These are phyloP conservation scores for Haplosporangium sp. DNA, from an alignment of 371 early-diverging fungal genomes.

Conservation along the genomic window DNA sequence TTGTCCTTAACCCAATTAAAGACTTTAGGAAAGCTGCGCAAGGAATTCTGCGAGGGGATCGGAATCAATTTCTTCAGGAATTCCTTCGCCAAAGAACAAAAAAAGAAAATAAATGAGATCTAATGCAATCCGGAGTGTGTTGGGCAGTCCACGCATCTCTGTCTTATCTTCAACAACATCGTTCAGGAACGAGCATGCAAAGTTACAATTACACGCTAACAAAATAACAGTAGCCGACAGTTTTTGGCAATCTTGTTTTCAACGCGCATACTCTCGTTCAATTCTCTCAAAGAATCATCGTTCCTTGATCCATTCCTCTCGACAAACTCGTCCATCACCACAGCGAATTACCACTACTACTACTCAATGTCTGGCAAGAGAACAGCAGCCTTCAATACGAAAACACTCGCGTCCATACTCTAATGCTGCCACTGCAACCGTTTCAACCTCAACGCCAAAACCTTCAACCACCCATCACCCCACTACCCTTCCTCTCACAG, in stretches of 20 bases:
- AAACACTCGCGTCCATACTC: constrained; percentile 14
- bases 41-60: too few species aligned
- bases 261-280: constrained; percentile 31
- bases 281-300: constrained; percentile 9
- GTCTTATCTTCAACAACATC: not conserved
- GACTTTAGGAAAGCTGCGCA: too few species aligned
- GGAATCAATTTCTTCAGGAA: too few species aligned
- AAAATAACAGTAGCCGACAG: constrained; percentile 3
- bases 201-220: not conserved
- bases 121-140: constrained; percentile 18
- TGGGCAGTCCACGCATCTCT: constrained; percentile 9
- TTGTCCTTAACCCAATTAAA: too few species aligned
- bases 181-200: not conserved
- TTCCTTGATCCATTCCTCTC: not conserved
- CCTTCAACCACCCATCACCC: not conserved
- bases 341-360: too few species aligned
- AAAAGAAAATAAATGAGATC: constrained; percentile 18
- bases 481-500: not conserved
- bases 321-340: not conserved
- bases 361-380: not conserved
- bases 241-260: constrained; percentile 37
- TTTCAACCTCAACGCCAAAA: not conserved
- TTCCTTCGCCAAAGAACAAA: not conserved
- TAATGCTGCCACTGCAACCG: constrained; percentile 13
- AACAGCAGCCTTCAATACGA: not conserved